Base-by-base conservation (phyloP, 2,329 filamentous ascomycete species). In the Exophiala alcalophila region DNA sequence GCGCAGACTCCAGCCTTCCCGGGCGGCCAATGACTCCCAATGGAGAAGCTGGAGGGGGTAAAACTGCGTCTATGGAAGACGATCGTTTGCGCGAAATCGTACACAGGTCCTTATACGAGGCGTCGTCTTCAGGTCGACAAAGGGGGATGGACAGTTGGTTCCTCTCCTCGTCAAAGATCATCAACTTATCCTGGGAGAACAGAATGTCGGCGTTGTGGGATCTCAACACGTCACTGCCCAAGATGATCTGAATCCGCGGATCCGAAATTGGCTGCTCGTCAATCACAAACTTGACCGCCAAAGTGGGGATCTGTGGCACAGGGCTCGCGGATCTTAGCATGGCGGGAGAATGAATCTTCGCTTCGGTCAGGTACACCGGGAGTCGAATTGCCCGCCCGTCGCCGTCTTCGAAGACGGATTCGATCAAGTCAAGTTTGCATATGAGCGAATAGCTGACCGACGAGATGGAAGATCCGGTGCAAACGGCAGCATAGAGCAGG, bases 121-220 rank as follows among this genome's bases (percentile, higher is more conserved):
- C 73, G 43, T 95, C 88, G 57, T 94, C 84, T 63, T 97, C 92
- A 0, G 92, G 92, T 19, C 92, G 81, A 27, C 95, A 89, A 54
- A 98, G 84, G 2, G 92, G 92, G 23, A 98, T 83, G 11, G 86
- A 89, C 9, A 97, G 72, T 59, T 91, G 92, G 61, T 86, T 88
- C 31, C 84, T 78, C 45, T 94, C 87, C 59, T 88, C 85, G 55
- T 94, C 87, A 55, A 89, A 90, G 19, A 97, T 72, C 0, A 85
- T 84, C 71, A 98, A 80, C 52, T 84, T 84, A 59, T 95, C 95
- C 53, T 90, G 86, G 0, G 92, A 97, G 57, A 98, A 87, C 15
- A 97, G 69, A 8, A 98, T 76, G 61, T 97, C 92, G 16, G 88
- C 91, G 53, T 86, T 94, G 60, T 94, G 87, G 7, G 84, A 76